Evolutionary conservation across 2,329 filamentous ascomycete species (phyloP).

Genomic region (Pyrenophora teres): DNA sequence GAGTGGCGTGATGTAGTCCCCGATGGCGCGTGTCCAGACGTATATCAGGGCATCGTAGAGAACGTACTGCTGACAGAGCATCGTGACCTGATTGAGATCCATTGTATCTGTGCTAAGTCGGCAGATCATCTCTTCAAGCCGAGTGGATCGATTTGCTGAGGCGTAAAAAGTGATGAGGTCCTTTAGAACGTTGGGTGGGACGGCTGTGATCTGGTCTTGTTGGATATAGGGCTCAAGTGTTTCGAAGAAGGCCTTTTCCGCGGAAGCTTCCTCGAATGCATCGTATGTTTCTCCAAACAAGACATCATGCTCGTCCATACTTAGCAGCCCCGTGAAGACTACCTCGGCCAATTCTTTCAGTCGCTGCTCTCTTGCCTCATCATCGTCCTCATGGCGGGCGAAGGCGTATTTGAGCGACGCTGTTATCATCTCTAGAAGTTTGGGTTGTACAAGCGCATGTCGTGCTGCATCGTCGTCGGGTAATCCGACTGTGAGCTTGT

Average conservation of each 20-base stretch:
- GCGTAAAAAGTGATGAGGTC: conserved; percentile 83
- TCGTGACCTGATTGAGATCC: conserved; percentile 91
- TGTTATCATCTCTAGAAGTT: conserved; percentile 88
- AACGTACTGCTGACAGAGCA: conserved; percentile 85
- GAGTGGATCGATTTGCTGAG: conserved; percentile 71
- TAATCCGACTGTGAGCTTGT: conserved; percentile 90
- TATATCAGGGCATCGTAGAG: conserved; percentile 96
- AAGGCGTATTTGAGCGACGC: conserved; percentile 92
- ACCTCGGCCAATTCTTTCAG: conserved; percentile 79
- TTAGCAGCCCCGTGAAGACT: conserved; percentile 82
- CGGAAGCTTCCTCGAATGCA: conserved; percentile 79
- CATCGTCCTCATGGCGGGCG: conserved; percentile 60
- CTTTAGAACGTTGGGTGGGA: conserved; percentile 86
- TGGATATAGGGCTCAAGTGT: conserved; percentile 87
- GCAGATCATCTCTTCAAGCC: conserved; percentile 92
- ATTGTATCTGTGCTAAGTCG: conserved; percentile 88
- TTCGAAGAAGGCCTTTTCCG: conserved; percentile 80
- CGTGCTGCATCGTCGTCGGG: conserved; percentile 79
- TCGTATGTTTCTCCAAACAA: conserved; percentile 91
- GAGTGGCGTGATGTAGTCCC: conserved; percentile 88
- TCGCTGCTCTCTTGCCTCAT: conserved; percentile 61
- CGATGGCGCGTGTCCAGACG: conserved; percentile 90
- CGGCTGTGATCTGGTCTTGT: conserved; percentile 71
- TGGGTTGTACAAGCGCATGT: conserved; percentile 83
- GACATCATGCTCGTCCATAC: conserved; percentile 77